phyloP scores from a whole-genome alignment of 2,329 filamentous ascomycete genomes.

The Colletotrichum orchidophilum region DNA sequence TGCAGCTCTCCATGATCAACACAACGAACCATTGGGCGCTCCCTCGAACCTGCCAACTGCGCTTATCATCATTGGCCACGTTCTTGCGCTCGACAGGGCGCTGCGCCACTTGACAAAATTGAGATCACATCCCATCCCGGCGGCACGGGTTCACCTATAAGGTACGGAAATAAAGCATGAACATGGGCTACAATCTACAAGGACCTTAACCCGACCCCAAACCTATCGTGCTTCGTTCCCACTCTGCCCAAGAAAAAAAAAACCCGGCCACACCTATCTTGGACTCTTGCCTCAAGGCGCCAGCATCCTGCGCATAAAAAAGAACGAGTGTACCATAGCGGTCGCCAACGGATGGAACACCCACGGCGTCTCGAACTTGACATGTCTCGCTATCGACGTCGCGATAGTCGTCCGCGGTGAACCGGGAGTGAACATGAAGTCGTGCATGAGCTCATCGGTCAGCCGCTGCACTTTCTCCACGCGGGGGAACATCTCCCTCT shows the following conservation, averaged over 20 bases:
- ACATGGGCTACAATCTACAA: constrained; percentile 2
- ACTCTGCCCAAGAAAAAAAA: background rate
- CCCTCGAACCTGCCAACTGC: background rate
- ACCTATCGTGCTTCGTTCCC: constrained; percentile 8
- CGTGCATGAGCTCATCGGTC: constrained; percentile 54
- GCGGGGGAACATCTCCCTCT: constrained; percentile 50
- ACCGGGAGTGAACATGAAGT: constrained; percentile 58
- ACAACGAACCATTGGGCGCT: background rate
- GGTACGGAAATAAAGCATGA: constrained; percentile 17
- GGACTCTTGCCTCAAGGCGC: constrained; percentile 9
- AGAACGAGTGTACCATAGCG: constrained; percentile 41
- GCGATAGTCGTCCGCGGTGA: constrained; percentile 55
- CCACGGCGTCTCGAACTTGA: constrained; percentile 42
- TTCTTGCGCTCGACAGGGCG: background rate
- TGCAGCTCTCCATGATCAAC: constrained; percentile 8
- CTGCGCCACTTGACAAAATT: constrained; percentile 10
- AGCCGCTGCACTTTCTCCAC: constrained; percentile 49
- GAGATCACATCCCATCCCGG: background rate
- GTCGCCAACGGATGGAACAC: constrained; percentile 43
- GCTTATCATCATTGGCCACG: background rate
- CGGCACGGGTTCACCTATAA: constrained; percentile 17
- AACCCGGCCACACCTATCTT: background rate
- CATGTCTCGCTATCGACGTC: constrained; percentile 43
- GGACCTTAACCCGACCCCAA: constrained; percentile 26
- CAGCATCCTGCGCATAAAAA: constrained; percentile 36